phyloP scores from a whole-genome alignment of 1,139 yeast species.

The Schwanniomyces etchellsii region DNA sequence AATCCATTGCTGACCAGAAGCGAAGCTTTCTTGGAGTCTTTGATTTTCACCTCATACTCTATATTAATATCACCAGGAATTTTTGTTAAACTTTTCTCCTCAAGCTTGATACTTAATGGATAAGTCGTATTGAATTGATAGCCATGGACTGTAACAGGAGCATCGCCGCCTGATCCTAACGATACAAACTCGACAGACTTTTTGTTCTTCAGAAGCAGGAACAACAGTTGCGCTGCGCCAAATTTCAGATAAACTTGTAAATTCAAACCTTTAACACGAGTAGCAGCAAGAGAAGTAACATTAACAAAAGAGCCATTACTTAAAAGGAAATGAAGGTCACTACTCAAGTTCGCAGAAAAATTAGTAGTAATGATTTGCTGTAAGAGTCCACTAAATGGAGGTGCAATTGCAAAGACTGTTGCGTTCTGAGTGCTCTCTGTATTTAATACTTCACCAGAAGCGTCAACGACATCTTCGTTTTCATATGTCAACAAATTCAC shows the following conservation, averaged over 20 bases:
- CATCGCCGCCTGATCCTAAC: background rate
- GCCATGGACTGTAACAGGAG: slow-evolving; percentile 6
- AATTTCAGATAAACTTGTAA: slow-evolving; percentile 21
- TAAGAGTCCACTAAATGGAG: slow-evolving; percentile 28
- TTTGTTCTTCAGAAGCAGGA: slow-evolving; percentile 19
- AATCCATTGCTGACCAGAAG: slow-evolving; percentile 15
- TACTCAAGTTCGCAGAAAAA: slow-evolving; percentile 22
- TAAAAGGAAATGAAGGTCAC: slow-evolving; percentile 28
- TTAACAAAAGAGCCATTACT: slow-evolving; percentile 25
- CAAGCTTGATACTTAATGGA: slow-evolving; percentile 12
- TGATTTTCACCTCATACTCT: slow-evolving; percentile 15
- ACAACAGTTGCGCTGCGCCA: slow-evolving; percentile 29
- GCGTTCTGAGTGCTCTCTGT: slow-evolving; percentile 15
- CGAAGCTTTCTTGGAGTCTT: slow-evolving; percentile 10
- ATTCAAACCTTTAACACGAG: slow-evolving; percentile 28
- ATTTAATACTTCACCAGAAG: slow-evolving; percentile 34
- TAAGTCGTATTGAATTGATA: slow-evolving; percentile 13
- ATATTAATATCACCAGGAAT: slow-evolving; percentile 11
- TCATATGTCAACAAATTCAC: slow-evolving; percentile 68
- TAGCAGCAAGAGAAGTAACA: slow-evolving; percentile 20
- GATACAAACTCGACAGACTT: slow-evolving; percentile 8
- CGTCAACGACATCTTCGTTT: slow-evolving; percentile 27
- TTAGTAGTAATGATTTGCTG: slow-evolving; percentile 32
- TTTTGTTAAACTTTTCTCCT: slow-evolving; percentile 5
- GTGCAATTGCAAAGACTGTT: slow-evolving; percentile 13